Conservation (phyloP, 139 green algal species). For the Chlamydomonas urium region DNA sequence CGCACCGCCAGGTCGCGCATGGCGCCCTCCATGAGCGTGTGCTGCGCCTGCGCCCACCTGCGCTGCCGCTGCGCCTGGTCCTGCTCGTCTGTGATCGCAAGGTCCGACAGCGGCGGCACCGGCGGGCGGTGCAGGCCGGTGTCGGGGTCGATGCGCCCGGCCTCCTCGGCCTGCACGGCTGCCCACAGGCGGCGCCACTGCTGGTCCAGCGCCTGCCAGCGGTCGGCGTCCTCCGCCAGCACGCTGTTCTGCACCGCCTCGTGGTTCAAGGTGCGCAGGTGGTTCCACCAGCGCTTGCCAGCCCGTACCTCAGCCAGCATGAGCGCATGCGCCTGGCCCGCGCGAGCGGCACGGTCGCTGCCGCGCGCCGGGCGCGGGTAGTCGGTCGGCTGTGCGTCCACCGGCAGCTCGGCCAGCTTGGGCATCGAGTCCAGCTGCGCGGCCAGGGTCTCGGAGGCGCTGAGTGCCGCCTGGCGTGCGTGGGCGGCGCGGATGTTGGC, state of each 20-base stretch:
- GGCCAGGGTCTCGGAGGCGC: not conserved
- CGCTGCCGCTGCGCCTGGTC: not conserved
- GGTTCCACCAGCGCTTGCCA: constrained; percentile 9
- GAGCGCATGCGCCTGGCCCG: constrained; percentile 4
- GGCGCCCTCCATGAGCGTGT: not conserved
- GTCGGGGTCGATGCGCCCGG: not conserved
- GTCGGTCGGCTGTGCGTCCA: not conserved
- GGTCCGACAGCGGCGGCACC: not conserved
- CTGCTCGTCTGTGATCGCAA: constrained; percentile 2
- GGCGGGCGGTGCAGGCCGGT: not conserved
- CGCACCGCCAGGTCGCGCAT: not conserved
- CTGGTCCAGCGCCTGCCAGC: constrained; percentile 4
- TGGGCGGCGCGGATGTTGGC: not conserved
- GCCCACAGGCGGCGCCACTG: constrained; percentile 3
- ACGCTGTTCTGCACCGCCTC: constrained; percentile 6
- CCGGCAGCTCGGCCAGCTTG: not conserved
- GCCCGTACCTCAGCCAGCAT: constrained; percentile 12
- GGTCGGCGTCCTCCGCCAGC: constrained; percentile 1
- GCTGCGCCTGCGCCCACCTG: not conserved
- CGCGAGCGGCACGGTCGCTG: not conserved
- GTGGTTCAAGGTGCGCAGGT: not conserved
- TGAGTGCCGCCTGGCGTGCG: not conserved
- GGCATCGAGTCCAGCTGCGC: constrained; percentile 8
- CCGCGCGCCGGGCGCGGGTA: constrained; percentile 3
- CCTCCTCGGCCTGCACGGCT: constrained; percentile 4